Evolutionary conservation across 805 yeast species (phyloP).

Genomic region (Hermanozyma aechmeae): DNA sequence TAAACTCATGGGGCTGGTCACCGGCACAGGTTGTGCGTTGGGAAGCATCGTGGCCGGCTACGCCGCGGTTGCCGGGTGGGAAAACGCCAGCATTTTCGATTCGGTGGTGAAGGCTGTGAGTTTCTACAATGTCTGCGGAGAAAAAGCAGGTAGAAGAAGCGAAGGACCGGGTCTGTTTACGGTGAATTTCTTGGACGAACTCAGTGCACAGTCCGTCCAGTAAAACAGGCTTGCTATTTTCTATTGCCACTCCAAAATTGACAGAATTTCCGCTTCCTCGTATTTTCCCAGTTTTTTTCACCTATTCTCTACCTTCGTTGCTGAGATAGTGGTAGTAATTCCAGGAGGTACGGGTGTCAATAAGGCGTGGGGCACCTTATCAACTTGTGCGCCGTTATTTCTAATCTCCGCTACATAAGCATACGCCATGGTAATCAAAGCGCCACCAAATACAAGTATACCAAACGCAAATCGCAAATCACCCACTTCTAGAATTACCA

Average conservation of each 20-base stretch:
- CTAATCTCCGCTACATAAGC: too few species aligned
- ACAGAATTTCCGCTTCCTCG: too few species aligned
- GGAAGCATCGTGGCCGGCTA: conserved; percentile 63
- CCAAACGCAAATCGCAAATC: conserved; percentile 15
- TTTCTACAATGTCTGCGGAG: conserved; percentile 56
- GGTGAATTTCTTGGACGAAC: conserved; percentile 37
- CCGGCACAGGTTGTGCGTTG: conserved; percentile 79
- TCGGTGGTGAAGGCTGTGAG: conserved; percentile 48
- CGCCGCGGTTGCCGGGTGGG: conserved; percentile 36
- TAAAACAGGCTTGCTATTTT: too few species aligned
- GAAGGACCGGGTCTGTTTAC: conserved; percentile 51
- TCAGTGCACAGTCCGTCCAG: too few species aligned
- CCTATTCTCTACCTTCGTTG: too few species aligned
- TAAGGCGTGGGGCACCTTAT: too few species aligned
- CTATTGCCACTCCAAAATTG: too few species aligned
- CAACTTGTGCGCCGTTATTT: too few species aligned
- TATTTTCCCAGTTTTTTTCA: too few species aligned
- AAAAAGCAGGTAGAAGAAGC: conserved; percentile 31
- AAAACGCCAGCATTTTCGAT: not conserved
- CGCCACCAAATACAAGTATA: conserved; percentile 1
- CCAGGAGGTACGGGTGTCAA: too few species aligned
- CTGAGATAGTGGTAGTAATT: too few species aligned
- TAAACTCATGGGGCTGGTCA: conserved; percentile 52
- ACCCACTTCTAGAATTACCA: conserved; percentile 25
- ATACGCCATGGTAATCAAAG: conserved; percentile 1